Conservation (phyloP, 2,329 filamentous ascomycete genomes). For the Curvularia eragrostidis region DNA sequence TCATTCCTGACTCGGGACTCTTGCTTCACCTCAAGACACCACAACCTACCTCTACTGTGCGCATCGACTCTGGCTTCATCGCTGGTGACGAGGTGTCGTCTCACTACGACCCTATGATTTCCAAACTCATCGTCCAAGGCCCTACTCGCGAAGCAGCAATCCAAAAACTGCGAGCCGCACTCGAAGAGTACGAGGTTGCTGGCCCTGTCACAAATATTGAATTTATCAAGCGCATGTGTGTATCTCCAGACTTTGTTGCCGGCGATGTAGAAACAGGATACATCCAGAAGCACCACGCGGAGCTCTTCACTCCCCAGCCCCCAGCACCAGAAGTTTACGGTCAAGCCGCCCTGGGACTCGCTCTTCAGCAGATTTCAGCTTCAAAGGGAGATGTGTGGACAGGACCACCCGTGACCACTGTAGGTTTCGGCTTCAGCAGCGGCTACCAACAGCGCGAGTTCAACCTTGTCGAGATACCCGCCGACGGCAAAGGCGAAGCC, state of each 20-base stretch:
- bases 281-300: slow-evolving; percentile 83
- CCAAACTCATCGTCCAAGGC: slow-evolving; percentile 92
- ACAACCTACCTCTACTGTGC: slow-evolving; percentile 70
- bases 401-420: slow-evolving; percentile 39
- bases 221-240: slow-evolving; percentile 88
- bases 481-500: slow-evolving; percentile 51
- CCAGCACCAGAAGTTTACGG: slow-evolving; percentile 77
- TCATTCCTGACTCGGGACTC: slow-evolving; percentile 91
- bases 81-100: slow-evolving; percentile 91
- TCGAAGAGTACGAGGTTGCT: slow-evolving; percentile 90
- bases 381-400: slow-evolving; percentile 52
- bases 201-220: slow-evolving; percentile 95
- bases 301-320: slow-evolving; percentile 72
- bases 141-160: slow-evolving; percentile 80
- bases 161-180: slow-evolving; percentile 77
- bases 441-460: slow-evolving; percentile 70
- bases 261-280: slow-evolving; percentile 96
- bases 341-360: slow-evolving; percentile 82
- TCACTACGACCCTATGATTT: slow-evolving; percentile 98
- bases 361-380: slow-evolving; percentile 55
- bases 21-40: slow-evolving; percentile 84
- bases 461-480: slow-evolving; percentile 58
- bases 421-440: slow-evolving; percentile 61
- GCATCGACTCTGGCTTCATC: slow-evolving; percentile 92
- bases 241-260: slow-evolving; percentile 78